phyloP scores from a whole-genome alignment of 2,329 filamentous ascomycete species.

The Aspergillus texensis region DNA sequence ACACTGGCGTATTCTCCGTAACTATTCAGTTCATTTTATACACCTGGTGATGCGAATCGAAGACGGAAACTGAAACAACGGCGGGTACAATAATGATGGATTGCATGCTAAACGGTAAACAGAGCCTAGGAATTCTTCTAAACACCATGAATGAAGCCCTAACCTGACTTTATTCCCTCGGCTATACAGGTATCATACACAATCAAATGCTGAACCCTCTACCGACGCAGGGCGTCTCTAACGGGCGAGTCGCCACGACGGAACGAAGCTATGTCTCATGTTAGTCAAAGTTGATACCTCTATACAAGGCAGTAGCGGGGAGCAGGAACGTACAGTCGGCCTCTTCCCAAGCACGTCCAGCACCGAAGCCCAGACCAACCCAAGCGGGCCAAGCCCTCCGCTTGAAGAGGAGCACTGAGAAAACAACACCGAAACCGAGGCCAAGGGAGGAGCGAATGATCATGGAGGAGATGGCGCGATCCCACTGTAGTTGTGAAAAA shows the following conservation, averaged over 20 bases:
- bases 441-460: conserved; percentile 96
- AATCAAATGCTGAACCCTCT: conserved; percentile 26
- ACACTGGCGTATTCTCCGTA: background rate
- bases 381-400: conserved; percentile 97
- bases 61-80: background rate
- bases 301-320: background rate
- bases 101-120: conserved; percentile 22
- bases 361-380: conserved; percentile 90
- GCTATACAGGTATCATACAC: conserved; percentile 45
- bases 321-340: conserved; percentile 71
- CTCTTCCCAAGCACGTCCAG: conserved; percentile 96
- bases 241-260: conserved; percentile 46
- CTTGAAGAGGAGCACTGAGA: conserved; percentile 98
- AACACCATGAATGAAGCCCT: conserved; percentile 18
- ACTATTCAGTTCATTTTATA: background rate
- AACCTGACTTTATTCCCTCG: conserved; percentile 22
- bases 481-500: conserved; percentile 68
- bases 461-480: conserved; percentile 95
- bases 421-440: conserved; percentile 95
- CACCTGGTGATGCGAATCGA: background rate
- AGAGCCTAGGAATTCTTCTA: conserved; percentile 25
- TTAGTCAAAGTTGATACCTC: background rate
- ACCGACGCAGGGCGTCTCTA: conserved; percentile 42
- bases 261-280: conserved; percentile 41
- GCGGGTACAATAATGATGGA: conserved; percentile 15